phyloP scores from a whole-genome alignment of 2,329 filamentous ascomycete species.

The Colletotrichum liaoningense region DNA sequence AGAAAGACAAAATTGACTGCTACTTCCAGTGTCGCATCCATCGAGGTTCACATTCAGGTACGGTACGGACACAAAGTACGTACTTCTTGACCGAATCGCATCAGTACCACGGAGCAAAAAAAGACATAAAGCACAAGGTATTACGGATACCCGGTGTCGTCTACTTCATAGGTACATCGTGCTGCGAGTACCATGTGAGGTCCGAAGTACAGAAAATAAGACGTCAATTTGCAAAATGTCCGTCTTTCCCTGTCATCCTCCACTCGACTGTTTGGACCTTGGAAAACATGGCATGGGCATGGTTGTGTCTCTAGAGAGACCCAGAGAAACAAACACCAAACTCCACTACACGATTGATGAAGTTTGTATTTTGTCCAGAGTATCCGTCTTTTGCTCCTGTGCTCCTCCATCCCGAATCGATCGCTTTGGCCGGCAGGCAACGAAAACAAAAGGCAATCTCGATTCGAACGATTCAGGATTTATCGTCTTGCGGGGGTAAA shows the following conservation, averaged over 20 bases:
- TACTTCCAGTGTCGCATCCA: neutral
- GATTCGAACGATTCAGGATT: neutral
- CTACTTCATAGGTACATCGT: too few relatives aligned
- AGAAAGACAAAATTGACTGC: neutral
- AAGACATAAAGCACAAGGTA: too few relatives aligned
- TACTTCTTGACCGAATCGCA: neutral
- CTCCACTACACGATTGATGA: constrained; percentile 7
- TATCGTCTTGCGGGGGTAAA: neutral
- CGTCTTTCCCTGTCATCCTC: constrained; percentile 17
- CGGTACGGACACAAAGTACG: neutral
- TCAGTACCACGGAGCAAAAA: neutral
- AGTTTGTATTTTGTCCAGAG: neutral
- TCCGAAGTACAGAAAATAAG: neutral
- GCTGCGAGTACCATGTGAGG: too few relatives aligned
- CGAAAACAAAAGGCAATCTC: neutral
- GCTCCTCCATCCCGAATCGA: neutral
- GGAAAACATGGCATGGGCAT: constrained; percentile 21
- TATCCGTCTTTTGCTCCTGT: neutral
- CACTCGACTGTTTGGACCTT: constrained; percentile 23
- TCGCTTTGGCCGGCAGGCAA: neutral
- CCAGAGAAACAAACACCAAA: constrained; percentile 24
- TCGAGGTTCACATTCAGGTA: neutral
- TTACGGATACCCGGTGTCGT: too few relatives aligned
- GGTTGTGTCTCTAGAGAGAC: constrained; percentile 1
- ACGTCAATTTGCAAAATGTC: neutral